Conservation (phyloP, 2,329 filamentous ascomycete genomes). For the Acrodontium crateriforme region DNA sequence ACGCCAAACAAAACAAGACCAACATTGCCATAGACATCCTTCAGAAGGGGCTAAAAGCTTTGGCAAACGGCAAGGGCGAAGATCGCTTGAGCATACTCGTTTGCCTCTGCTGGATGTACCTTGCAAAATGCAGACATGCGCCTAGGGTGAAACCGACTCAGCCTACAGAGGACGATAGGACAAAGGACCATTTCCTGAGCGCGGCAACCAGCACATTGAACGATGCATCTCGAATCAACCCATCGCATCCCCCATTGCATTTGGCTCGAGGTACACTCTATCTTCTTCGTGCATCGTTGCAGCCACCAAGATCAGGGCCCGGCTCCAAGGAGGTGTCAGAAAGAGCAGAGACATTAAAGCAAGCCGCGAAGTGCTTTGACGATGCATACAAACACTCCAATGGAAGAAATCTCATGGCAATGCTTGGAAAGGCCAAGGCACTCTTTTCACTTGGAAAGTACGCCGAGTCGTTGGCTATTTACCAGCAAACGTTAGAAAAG, state of each 20-base stretch:
- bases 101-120: conserved; percentile 79
- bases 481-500: conserved; percentile 75
- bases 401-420: conserved; percentile 79
- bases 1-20: conserved; percentile 88
- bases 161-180: conserved; percentile 54
- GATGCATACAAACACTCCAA: conserved; percentile 77
- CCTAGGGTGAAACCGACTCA: conserved; percentile 48
- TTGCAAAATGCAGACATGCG: conserved; percentile 78
- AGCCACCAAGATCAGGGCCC: conserved; percentile 43
- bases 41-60: conserved; percentile 59
- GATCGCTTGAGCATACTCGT: conserved; percentile 77
- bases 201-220: conserved; percentile 84
- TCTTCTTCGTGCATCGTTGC: conserved; percentile 71
- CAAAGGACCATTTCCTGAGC: conserved; percentile 86
- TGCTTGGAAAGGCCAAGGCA: conserved; percentile 78
- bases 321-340: conserved; percentile 48
- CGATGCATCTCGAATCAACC: conserved; percentile 88
- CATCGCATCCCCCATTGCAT: conserved; percentile 79
- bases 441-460: conserved; percentile 79
- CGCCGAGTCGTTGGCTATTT: conserved; percentile 65
- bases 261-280: conserved; percentile 82
- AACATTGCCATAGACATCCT: conserved; percentile 65
- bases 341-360: conserved; percentile 62
- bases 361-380: conserved; percentile 85
- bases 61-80: conserved; percentile 45